phyloP scores from a whole-genome alignment of 2,329 filamentous ascomycete genomes.

The Aspergillus viridinutans region DNA sequence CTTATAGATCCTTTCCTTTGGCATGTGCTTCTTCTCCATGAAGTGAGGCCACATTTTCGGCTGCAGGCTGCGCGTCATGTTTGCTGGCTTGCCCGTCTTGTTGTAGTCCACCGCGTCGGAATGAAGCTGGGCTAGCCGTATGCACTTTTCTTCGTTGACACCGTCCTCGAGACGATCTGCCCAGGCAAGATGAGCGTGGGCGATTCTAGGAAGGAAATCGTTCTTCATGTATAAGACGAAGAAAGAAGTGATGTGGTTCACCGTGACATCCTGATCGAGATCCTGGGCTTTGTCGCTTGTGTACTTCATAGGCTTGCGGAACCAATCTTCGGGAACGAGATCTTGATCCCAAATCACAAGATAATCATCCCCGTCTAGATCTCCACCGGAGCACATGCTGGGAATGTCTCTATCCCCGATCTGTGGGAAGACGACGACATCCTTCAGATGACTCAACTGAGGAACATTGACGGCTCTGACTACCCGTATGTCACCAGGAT shows the following conservation, averaged over 20 bases:
- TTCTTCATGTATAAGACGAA: constrained; percentile 94
- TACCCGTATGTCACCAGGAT: constrained; percentile 85
- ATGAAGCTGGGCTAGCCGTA: constrained; percentile 73
- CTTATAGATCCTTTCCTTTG: constrained; percentile 52
- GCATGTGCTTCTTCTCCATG: constrained; percentile 64
- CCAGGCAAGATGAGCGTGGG: constrained; percentile 72
- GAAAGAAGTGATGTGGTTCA: constrained; percentile 73
- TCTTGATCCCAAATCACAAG: constrained; percentile 85
- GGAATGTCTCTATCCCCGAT: constrained; percentile 78
- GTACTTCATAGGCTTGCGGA: constrained; percentile 75
- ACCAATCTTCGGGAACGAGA: constrained; percentile 67
- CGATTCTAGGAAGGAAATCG: constrained; percentile 74
- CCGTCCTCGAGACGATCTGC: constrained; percentile 63
- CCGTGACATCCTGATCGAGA: constrained; percentile 60
- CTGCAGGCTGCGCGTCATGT: constrained; percentile 59
- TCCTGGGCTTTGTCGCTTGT: constrained; percentile 53
- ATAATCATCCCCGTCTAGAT: constrained; percentile 94
- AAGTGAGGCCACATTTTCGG: constrained; percentile 75
- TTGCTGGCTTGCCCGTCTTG: constrained; percentile 78
- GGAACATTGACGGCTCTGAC: constrained; percentile 76
- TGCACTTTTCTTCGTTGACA: constrained; percentile 65
- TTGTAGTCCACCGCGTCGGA: constrained; percentile 91
- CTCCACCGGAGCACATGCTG: constrained; percentile 93
- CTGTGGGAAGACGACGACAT: constrained; percentile 84
- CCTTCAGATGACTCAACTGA: constrained; percentile 68